phyloP scores from a whole-genome alignment of 768 basidiomycete genomes.

The Mycena kentingensis region DNA sequence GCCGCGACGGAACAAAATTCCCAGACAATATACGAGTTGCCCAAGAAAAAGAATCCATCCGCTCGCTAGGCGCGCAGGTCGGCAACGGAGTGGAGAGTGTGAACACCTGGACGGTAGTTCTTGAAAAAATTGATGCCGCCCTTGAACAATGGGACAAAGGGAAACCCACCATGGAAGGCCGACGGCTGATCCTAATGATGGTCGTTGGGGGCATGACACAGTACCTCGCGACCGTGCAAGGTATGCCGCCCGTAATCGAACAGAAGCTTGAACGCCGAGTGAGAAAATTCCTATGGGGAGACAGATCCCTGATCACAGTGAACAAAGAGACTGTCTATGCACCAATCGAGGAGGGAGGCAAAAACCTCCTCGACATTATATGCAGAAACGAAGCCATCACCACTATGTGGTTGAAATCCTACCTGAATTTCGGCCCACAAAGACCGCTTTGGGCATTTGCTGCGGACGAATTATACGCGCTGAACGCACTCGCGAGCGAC shows the following conservation, averaged over 20 bases:
- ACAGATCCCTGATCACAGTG: not conserved
- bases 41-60: slow-evolving; percentile 3
- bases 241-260: slow-evolving; percentile 21
- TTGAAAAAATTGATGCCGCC: slow-evolving; percentile 1
- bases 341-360: slow-evolving; percentile 7
- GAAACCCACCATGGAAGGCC: too few relatives aligned
- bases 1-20: not conserved
- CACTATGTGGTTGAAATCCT: too few relatives aligned
- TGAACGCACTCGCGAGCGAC: not conserved
- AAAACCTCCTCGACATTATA: too few relatives aligned
- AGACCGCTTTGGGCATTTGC: slow-evolving; percentile 1
- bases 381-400: too few relatives aligned
- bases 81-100: slow-evolving; percentile 7
- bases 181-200: slow-evolving; percentile 1
- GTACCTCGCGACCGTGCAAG: slow-evolving; percentile 22
- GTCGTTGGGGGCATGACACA: slow-evolving; percentile 20
- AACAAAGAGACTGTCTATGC: not conserved
- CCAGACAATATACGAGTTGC: slow-evolving; percentile 14
- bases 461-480: not conserved
- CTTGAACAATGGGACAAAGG: not conserved
- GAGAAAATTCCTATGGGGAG: slow-evolving; percentile 10
- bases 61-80: slow-evolving; percentile 14
- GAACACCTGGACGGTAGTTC: slow-evolving; percentile 3
- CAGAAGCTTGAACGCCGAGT: not conserved
- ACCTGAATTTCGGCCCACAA: not conserved